Conservation (phyloP, 2,329 filamentous ascomycete species). For the Aspergillus ruber region DNA sequence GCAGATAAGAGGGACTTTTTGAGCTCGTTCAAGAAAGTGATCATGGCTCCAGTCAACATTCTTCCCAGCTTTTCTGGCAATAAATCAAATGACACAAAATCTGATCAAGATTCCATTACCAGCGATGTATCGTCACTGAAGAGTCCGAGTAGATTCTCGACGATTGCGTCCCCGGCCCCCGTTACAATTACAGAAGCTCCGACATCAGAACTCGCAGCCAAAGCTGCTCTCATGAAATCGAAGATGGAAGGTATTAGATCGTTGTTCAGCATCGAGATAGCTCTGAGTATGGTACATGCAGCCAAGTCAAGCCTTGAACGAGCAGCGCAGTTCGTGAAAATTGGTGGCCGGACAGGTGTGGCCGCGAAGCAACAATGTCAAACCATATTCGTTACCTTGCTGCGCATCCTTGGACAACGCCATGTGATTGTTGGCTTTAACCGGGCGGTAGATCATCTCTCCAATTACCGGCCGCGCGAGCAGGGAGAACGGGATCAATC, state of each 20-base stretch:
- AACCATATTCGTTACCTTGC: conserved; percentile 75
- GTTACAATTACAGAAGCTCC: conserved; percentile 58
- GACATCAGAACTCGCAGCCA: conserved; percentile 86
- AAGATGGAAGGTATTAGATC: conserved; percentile 90
- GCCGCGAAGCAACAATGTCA: conserved; percentile 85
- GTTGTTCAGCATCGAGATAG: conserved; percentile 93
- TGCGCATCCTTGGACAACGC: conserved; percentile 75
- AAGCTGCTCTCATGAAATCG: conserved; percentile 95
- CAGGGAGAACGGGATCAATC: conserved; percentile 55
- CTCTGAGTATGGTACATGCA: conserved; percentile 77
- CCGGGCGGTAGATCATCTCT: conserved; percentile 83
- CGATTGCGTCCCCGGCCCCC: conserved; percentile 27
- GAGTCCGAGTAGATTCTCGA: conserved; percentile 32
- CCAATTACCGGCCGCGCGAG: conserved; percentile 83
- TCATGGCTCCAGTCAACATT: conserved; percentile 97
- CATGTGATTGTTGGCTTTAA: conserved; percentile 93
- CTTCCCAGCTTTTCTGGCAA: conserved; percentile 64
- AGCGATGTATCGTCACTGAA: conserved; percentile 18
- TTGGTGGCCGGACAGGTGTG: conserved; percentile 73
- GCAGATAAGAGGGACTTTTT: conserved; percentile 95
- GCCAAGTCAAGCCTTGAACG: conserved; percentile 85
- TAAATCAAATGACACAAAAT: conserved; percentile 45
- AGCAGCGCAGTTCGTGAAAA: conserved; percentile 70
- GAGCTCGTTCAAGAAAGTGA: conserved; percentile 94
- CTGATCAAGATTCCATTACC: conserved; percentile 14